Percentiles rank a stretch among this genome's conserved stretches.
phyloP scores from a whole-genome alignment of 164 flowering plant species.

The Saururus chinensis region DNA sequence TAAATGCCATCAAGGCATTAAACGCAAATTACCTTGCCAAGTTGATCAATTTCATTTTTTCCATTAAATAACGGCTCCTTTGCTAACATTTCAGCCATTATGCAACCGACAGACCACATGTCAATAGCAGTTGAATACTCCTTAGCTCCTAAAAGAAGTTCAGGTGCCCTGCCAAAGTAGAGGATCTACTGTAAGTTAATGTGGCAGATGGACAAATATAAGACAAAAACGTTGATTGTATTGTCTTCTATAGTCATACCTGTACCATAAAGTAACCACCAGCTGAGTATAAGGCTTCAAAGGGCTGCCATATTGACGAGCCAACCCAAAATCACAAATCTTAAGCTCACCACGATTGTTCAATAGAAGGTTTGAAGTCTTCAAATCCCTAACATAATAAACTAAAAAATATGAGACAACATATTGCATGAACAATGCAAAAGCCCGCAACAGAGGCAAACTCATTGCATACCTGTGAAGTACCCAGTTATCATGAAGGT shows the following conservation, averaged over 20 bases:
- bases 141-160: conserved; percentile 86
- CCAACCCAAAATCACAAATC: conserved; percentile 94
- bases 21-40: conserved; percentile 57
- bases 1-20: not conserved
- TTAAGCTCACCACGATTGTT: conserved; percentile 95
- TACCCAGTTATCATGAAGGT: conserved; percentile 99
- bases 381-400: conserved; percentile 45
- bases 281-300: conserved; percentile 90
- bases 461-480: conserved; percentile 38
- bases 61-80: conserved; percentile 87
- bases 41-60: conserved; percentile 85
- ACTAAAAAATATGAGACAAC: not conserved
- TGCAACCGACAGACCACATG: conserved; percentile 98
- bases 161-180: conserved; percentile 72
- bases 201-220: not conserved
- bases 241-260: conserved; percentile 24
- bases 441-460: not conserved
- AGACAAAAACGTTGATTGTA: not conserved
- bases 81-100: conserved; percentile 91
- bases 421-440: not conserved
- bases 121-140: conserved; percentile 95
- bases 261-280: conserved; percentile 99
- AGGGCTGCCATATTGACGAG: conserved; percentile 99
- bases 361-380: conserved; percentile 85
- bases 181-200: not conserved